Percentiles rank a stretch among this genome's conserved stretches.
Evolutionary conservation across 2,329 filamentous ascomycete genomes (phyloP).

Genomic region (Colletotrichum paranaense): DNA sequence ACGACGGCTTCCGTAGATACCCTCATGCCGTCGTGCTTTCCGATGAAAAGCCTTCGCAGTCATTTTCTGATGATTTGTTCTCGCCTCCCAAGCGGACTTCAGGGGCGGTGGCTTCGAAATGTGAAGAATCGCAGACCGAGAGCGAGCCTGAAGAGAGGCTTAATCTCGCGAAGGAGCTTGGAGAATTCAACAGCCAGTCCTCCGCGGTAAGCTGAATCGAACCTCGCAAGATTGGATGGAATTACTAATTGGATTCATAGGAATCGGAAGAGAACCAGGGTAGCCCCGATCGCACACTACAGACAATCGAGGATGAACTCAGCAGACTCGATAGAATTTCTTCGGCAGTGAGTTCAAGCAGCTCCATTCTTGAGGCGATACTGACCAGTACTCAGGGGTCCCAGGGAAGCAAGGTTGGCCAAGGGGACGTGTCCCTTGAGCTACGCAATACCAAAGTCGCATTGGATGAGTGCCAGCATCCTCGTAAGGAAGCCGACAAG

Average conservation of each 20-base stretch:
- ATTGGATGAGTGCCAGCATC: not conserved
- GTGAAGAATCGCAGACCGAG: not conserved
- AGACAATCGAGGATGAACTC: not conserved
- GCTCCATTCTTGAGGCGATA: not conserved
- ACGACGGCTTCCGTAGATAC: not conserved
- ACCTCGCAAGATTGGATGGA: not conserved
- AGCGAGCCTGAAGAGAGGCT: not conserved
- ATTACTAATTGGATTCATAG: not conserved
- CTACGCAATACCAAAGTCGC: not conserved
- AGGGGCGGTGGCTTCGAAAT: not conserved
- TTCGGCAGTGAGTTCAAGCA: not conserved
- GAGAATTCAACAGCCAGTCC: not conserved
- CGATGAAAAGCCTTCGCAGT: not conserved
- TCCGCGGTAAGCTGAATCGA: not conserved
- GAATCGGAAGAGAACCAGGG: not conserved
- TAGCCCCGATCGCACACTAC: not conserved
- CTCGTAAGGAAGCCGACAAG: not conserved
- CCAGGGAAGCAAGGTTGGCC: not conserved
- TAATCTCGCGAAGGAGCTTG: constrained; percentile 1
- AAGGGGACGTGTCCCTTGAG: not conserved
- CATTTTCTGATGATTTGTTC: not conserved
- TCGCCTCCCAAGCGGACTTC: not conserved
- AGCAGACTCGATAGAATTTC: not conserved
- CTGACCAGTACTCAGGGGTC: not conserved
- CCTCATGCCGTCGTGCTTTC: not conserved